These are phyloP conservation scores for Boletellus emodensis DNA, from an alignment of 768 basidiomycete species.

Conservation along the genomic window DNA sequence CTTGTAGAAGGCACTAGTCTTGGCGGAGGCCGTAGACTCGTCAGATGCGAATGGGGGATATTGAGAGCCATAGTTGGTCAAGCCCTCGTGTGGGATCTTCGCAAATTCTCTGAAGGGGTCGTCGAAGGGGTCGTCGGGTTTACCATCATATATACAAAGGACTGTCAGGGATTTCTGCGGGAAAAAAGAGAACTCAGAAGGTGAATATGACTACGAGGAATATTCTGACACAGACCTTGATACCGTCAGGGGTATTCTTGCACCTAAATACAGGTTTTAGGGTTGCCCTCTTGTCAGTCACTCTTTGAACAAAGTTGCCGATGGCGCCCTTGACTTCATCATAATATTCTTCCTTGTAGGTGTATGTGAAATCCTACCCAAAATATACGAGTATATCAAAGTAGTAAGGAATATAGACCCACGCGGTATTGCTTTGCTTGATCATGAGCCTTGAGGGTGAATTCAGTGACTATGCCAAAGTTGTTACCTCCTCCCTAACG, in stretches of 20 bases:
- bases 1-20: no score
- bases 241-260: neutral
- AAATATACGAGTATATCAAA: neutral
- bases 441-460: conserved; percentile 17
- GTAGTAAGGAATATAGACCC: neutral
- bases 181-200: neutral
- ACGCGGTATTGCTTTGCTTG: conserved; percentile 11
- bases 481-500: conserved; percentile 22
- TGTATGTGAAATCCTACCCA: conserved; percentile 3
- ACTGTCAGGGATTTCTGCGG: neutral
- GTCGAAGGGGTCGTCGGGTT: no score
- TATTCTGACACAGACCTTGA: neutral
- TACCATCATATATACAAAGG: no score
- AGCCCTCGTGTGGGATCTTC: no score
- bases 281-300: conserved; percentile 8
- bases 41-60: no score
- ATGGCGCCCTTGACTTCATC: neutral
- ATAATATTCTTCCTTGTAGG: neutral
- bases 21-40: no score
- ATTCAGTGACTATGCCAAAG: conserved; percentile 26
- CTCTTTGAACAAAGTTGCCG: neutral
- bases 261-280: conserved; percentile 5
- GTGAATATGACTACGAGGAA: neutral
- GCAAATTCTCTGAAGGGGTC: no score
- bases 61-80: no score